Percentiles rank a stretch among this genome's conserved stretches.
Conservation (phyloP, 2,329 filamentous ascomycete species). For the Rutstroemia sp. region DNA sequence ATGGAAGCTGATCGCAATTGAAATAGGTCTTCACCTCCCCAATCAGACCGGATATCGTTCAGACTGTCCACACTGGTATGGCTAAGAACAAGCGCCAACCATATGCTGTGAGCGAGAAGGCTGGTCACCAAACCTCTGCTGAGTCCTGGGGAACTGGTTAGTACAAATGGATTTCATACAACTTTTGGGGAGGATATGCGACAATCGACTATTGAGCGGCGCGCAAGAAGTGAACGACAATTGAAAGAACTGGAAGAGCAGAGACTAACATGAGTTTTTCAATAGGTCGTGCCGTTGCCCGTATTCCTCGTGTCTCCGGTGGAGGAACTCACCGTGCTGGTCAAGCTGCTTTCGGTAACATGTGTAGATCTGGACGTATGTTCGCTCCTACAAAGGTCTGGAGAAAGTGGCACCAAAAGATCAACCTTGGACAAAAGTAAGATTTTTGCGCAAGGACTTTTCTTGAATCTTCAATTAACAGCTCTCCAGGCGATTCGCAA, state of each 20-base stretch:
- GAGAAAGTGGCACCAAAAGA: slow-evolving; percentile 99
- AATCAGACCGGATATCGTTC: slow-evolving; percentile 98
- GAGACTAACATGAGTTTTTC: slow-evolving; percentile 18
- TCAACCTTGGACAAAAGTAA: slow-evolving; percentile 97
- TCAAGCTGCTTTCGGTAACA: slow-evolving; percentile 99
- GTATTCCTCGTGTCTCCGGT: slow-evolving; percentile 99
- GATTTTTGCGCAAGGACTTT: slow-evolving; percentile 15
- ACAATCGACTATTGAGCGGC: not conserved
- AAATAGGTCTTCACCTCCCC: slow-evolving; percentile 80
- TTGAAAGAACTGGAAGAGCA: slow-evolving; percentile 2
- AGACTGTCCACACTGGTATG: slow-evolving; percentile 93
- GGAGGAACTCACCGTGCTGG: slow-evolving; percentile 99
- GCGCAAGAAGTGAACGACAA: not conserved
- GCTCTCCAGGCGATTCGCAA: slow-evolving; percentile 76
- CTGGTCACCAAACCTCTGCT: slow-evolving; percentile 98
- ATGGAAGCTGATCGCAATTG: slow-evolving; percentile 19
- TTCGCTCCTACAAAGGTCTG: slow-evolving; percentile 99
- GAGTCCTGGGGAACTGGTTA: slow-evolving; percentile 99
- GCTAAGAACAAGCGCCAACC: slow-evolving; percentile 99
- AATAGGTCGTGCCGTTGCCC: slow-evolving; percentile 92
- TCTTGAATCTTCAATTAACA: slow-evolving; percentile 18
- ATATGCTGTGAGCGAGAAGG: slow-evolving; percentile 99
- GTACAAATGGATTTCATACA: slow-evolving; percentile 35
- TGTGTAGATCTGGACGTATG: slow-evolving; percentile 99
- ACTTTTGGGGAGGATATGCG: not conserved